Conservation (phyloP, 495 filamentous ascomycete genomes). For the Penicillium psychrofluorescens region DNA sequence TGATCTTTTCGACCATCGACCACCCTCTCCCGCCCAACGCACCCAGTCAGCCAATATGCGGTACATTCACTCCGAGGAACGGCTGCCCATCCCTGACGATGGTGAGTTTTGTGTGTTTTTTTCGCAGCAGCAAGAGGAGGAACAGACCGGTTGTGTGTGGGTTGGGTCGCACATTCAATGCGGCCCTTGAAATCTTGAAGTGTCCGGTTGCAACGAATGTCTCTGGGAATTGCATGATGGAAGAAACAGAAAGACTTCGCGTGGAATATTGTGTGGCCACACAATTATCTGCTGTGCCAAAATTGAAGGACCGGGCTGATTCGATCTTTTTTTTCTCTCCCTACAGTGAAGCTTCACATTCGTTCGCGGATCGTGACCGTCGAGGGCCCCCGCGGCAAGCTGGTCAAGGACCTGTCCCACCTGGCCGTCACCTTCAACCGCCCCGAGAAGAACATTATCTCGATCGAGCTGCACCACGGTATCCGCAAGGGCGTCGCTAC, state of each 20-base stretch:
- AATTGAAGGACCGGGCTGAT: conserved; percentile 15
- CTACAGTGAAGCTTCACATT: conserved; percentile 87
- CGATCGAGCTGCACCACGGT: conserved; percentile 96
- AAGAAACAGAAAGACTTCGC: neutral
- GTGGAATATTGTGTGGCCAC: conserved; percentile 4
- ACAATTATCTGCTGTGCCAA: neutral
- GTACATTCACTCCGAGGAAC: conserved; percentile 97
- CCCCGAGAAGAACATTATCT: conserved; percentile 73
- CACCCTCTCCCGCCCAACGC: conserved; percentile 41
- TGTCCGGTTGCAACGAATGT: no score
- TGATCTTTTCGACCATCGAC: conserved; percentile 43
- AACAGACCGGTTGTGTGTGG: conserved; percentile 2
- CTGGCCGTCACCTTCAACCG: conserved; percentile 90
- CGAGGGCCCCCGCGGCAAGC: conserved; percentile 92
- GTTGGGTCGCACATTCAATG: no score
- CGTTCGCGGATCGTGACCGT: conserved; percentile 92
- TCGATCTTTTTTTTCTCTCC: conserved; percentile 20
- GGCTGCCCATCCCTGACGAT: conserved; percentile 87
- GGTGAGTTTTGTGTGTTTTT: conserved; percentile 55
- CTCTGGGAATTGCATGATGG: no score
- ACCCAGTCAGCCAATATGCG: conserved; percentile 67
- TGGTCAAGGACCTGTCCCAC: conserved; percentile 92
- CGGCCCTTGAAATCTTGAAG: no score
- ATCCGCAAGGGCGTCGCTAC: conserved; percentile 94
- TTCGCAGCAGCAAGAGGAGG: conserved; percentile 5